Base-by-base conservation (phyloP, 1,284 basidiomycete species). In the Wallemia mellicola region DNA sequence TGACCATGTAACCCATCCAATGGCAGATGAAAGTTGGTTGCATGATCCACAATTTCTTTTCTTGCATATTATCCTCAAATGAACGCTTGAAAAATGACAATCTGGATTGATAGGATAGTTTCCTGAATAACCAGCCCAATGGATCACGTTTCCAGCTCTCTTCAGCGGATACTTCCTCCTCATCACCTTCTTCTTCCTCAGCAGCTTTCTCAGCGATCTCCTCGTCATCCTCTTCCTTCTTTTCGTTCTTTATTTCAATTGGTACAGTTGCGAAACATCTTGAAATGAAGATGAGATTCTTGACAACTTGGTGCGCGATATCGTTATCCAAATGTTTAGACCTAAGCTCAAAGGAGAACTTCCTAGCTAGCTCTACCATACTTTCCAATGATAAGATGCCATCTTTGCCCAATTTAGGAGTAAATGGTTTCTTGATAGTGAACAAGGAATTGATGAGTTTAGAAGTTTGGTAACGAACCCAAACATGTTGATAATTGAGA, bases 1-100 rank as follows among this genome's bases (percentile, higher is more conserved):
- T 80, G 2, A 78, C 71, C 77, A 94, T 86, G 0, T 88, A 88
- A 0, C 88, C 91, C 66, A 95, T 94, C 81, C 87, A 92, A n/a
- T 84, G 81, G 56, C 96, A 70, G 59, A 85, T 78, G 0, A 86
- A 79, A 7, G 81, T 70, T 0, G 87, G 82, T 63, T 86, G 83
- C 24, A 82, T 77, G 2, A 78, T 75, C 88, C 91, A 96, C 62
- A 75, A 75, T 1, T 72, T 68, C 74, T 79, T 63, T 1, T 63
- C 61, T 65, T 68, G 59, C 27, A 28, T 59, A 22, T 48, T 48
- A n/a, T 48, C 38, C 38, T 48, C 38, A 28, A 17, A 60, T 19
- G 32, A 60, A n/a, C 26, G 60, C 56, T 25, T 54, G 54, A 30
- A 61, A n/a, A 70, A 76, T 61, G 67, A 82, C 81, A 59, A 67